phyloP scores from a whole-genome alignment of 2,329 filamentous ascomycete genomes.

The Pseudocercospora macadamiae region DNA sequence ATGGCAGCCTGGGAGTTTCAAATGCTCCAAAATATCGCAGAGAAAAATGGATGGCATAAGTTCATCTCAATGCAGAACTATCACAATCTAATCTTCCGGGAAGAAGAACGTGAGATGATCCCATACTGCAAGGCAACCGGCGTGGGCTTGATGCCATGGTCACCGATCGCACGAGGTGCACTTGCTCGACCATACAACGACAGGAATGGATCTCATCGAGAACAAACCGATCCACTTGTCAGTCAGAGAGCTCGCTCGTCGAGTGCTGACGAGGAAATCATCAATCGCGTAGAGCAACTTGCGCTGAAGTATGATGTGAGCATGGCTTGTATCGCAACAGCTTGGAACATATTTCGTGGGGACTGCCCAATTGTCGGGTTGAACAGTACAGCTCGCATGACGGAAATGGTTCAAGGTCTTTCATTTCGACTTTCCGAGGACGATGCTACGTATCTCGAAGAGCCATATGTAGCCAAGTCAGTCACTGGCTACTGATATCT shows the following conservation, averaged over 20 bases:
- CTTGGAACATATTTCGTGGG: constrained; percentile 48
- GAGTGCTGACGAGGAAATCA: constrained; percentile 41
- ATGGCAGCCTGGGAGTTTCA: constrained; percentile 60
- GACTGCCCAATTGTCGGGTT: constrained; percentile 64
- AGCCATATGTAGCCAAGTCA: constrained; percentile 51
- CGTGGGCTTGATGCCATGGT: constrained; percentile 50
- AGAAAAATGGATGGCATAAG: constrained; percentile 61
- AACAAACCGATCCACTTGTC: constrained; percentile 21
- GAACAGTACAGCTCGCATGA: constrained; percentile 59
- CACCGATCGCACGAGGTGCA: constrained; percentile 31
- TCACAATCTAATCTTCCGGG: constrained; percentile 62
- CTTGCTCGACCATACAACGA: constrained; percentile 28
- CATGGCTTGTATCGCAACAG: constrained; percentile 33
- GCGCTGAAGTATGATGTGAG: constrained; percentile 42
- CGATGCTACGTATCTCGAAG: constrained; percentile 64
- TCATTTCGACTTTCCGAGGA: constrained; percentile 56
- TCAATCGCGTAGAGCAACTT: constrained; percentile 44
- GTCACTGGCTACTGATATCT: constrained; percentile 1
- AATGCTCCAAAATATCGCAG: constrained; percentile 58
- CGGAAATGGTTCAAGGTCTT: constrained; percentile 58
- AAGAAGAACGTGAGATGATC: constrained; percentile 63
- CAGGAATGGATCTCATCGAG: constrained; percentile 21
- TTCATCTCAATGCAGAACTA: constrained; percentile 64
- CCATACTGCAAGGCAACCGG: constrained; percentile 52
- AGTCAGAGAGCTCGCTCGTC: constrained; percentile 20